Evolutionary conservation across 192 early-diverging fungal species (phyloP).

Genomic region (Dispira simplex): DNA sequence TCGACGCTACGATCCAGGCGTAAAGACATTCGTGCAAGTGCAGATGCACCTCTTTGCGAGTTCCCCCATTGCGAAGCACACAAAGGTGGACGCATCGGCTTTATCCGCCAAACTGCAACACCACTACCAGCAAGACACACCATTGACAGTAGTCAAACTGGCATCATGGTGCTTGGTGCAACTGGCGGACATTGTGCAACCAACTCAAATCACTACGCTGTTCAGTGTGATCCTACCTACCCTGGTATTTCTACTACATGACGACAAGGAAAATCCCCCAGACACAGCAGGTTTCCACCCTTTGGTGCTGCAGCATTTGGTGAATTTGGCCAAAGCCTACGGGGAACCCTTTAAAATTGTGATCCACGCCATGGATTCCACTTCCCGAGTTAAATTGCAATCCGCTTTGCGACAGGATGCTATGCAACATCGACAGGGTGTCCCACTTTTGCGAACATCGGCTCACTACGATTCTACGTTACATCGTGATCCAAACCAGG

Average conservation of each 20-base stretch:
- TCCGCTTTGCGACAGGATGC: constrained; percentile 11
- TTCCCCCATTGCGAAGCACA: not conserved
- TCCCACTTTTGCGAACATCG: too few relatives aligned
- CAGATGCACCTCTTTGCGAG: not conserved
- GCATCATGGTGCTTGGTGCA: constrained; percentile 9
- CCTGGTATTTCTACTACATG: not conserved
- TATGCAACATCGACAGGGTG: not conserved
- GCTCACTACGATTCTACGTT: too few relatives aligned
- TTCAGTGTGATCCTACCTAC: constrained; percentile 7
- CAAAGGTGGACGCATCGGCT: not conserved
- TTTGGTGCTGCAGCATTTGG: constrained; percentile 5
- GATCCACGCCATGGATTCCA: not conserved
- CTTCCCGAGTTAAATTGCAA: constrained; percentile 1
- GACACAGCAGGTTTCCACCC: not conserved
- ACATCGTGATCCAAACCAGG: too few relatives aligned
- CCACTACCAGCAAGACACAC: not conserved
- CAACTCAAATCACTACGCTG: not conserved
- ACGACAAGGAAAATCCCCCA: not conserved
- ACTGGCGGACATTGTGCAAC: not conserved
- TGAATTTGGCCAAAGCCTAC: constrained; percentile 9
- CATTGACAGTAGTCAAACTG: not conserved
- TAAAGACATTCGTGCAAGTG: not conserved
- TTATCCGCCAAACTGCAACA: not conserved
- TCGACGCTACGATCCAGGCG: not conserved
- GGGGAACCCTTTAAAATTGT: constrained; percentile 6